Evolutionary conservation across 345 rosid species (phyloP), one percentile per base, ranked within the genome.

Genomic region (Boechera retrofracta): DNA sequence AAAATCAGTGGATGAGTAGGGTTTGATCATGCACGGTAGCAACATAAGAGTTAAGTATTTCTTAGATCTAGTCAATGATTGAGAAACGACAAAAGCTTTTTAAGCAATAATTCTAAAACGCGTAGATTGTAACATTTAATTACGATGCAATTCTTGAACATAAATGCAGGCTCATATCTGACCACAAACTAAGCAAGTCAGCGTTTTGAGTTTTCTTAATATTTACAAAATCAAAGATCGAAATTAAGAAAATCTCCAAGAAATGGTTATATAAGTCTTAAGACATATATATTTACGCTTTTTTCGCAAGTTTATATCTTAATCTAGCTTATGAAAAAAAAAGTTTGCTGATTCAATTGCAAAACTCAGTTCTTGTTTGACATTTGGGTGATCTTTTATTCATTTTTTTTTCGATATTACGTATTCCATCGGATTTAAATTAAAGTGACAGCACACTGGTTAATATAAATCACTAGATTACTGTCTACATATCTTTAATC

Each of bases 131-230:
- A 48, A 48, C 52, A 48, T 48, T 47, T n/a, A 2, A n/a, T 12
- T 44, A 12, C 6, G 16, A 44, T 44, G 4, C 44, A 10, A 9
- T 39, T 39, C 16, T 12, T 44, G 7, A 12, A 31, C 44, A 47
- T 36, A 36, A 52, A 12, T 52, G 13, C 57, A 47, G 56, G 31
- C 28, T 72, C 61, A 11, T 15, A 53, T 45, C 45, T 55, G 42
- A 42, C 55, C 71, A 74, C 41, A 35, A 56, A 56, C 51, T 35
- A 55, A 29, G 39, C 55, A 39, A 38, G 10, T 63, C 26, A 44
- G 15, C 16, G 36, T 53, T 74, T 54, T 7, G 26, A 8, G 9
- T 67, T 51, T 51, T 18, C 60, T 36, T 54, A 26, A 13, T 35
- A 51, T 7, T 13, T 24, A 15, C n/a, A 9, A 61, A 28, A 51